Evolutionary conservation across 768 basidiomycete species (phyloP), one percentile per base, ranked within the genome.

Genomic region (Calocera viscosa): DNA sequence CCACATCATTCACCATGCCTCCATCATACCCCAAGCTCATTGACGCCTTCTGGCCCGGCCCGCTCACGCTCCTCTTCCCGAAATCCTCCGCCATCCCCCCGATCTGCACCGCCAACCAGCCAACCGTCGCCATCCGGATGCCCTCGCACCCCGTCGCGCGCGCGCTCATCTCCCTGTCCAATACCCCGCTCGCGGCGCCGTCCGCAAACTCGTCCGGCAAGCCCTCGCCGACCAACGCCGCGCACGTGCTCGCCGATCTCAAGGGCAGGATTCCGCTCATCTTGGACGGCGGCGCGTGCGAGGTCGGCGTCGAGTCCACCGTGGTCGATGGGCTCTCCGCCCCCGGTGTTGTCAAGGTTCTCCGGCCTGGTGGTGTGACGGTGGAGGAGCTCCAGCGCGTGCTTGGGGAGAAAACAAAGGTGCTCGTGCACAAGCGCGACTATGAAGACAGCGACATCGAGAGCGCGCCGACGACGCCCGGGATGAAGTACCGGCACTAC

Each of bases 401-500:
- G 0, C 77, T 94, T 66, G 75, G 74, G 8, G 74, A 81, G 68
- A 75, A 75, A 68, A 76, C 81, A 71, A 69, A 76, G 17, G 87
- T 92, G 32, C 79, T 93, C 65, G 90, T 93, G 14, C 88, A 92
- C 73, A 80, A 82, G 65, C 83, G 90, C 14, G 91, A 95, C 75
- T 94, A 86, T 72, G 71, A 77, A 34, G 89, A 90, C 72, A 79
- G 83, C 40, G 76, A 75, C n/a, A 79, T 89, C 67, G 90, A 92
- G 74, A 79, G 80, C 40, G 83, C 86, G 0, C 96, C 96, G 10
- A 93, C 92, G 8, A 98, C 96, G 0, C 96, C 96, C 1, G 96
- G 96, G 34, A 96, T 97, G 94, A 99, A 99, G 77, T 99, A 99
- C 75, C 84, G 88, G 64, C 96, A 99, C 77, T 99, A 99, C 75